Conservation (phyloP, 1,284 basidiomycete species). For the Volvariella surrecta region DNA sequence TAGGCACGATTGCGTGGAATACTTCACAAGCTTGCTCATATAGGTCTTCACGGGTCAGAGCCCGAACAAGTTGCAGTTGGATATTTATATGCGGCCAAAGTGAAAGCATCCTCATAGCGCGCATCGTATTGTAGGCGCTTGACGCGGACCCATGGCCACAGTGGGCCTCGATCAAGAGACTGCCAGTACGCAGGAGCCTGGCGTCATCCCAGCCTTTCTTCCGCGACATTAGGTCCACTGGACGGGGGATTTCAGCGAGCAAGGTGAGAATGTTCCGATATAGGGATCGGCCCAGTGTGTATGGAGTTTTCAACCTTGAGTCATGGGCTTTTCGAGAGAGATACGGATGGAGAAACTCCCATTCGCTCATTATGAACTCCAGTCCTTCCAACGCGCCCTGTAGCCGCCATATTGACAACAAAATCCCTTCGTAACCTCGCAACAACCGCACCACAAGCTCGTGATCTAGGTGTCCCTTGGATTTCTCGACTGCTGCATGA, state of each 20-base stretch:
- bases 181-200: constrained; percentile 23
- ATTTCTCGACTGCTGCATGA: constrained; percentile 15
- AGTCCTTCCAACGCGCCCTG: constrained; percentile 29
- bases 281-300: constrained; percentile 18
- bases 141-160: constrained; percentile 22
- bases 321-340: not conserved
- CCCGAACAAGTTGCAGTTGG: constrained; percentile 31
- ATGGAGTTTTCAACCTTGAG: not conserved
- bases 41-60: constrained; percentile 31
- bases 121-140: constrained; percentile 35
- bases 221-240: constrained; percentile 24
- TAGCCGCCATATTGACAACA: constrained; percentile 28
- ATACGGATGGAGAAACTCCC: constrained; percentile 22
- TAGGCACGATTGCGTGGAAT: constrained; percentile 21
- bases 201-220: constrained; percentile 17
- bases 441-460: not conserved
- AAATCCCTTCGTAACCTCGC: constrained; percentile 29
- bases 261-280: constrained; percentile 23
- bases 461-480: constrained; percentile 14
- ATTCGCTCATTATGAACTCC: constrained; percentile 35
- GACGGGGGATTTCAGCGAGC: constrained; percentile 26
- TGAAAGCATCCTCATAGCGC: constrained; percentile 29
- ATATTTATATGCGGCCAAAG: constrained; percentile 21
- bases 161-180: constrained; percentile 33
- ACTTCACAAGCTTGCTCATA: constrained; percentile 37